A percentile compares a stretch with the other conserved stretches of the same genome.
Evolutionary conservation across 1,284 basidiomycete species (phyloP).

Genomic region (Tylopilus orsonianus): DNA sequence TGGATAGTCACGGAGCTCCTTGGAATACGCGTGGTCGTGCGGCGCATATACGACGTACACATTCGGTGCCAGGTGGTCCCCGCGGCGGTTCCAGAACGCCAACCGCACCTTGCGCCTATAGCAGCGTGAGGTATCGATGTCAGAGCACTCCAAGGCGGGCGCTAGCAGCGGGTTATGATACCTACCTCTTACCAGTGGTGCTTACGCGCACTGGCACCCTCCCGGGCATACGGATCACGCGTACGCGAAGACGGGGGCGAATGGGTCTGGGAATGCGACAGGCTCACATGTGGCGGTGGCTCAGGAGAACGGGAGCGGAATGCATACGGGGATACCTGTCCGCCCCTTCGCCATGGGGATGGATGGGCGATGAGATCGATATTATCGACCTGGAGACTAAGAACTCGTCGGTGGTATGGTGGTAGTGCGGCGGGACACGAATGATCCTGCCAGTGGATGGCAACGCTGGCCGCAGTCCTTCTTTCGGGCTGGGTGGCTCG

Average conservation of each 20-base stretch:
- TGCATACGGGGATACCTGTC: too few relatives aligned
- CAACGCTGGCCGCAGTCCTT: conserved; percentile 62
- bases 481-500: conserved; percentile 45
- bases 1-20: conserved; percentile 59
- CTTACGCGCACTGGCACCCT: not conserved
- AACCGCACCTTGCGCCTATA: conserved; percentile 40
- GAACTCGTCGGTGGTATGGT: conserved; percentile 24
- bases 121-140: conserved; percentile 21
- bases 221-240: too few relatives aligned
- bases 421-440: conserved; percentile 50
- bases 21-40: conserved; percentile 47
- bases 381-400: too few relatives aligned
- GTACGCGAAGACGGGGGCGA: conserved; percentile 19
- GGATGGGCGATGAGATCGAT: too few relatives aligned
- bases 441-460: conserved; percentile 62
- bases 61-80: conserved; percentile 58
- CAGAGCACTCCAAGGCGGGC: conserved; percentile 30
- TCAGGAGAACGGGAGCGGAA: too few relatives aligned
- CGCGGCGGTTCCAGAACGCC: conserved; percentile 69
- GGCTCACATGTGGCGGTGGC: too few relatives aligned
- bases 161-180: conserved; percentile 33
- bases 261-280: too few relatives aligned
- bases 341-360: too few relatives aligned
- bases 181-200: conserved; percentile 3
- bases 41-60: conserved; percentile 65